Percentiles rank a stretch among this genome's conserved stretches.
Evolutionary conservation across 2,329 filamentous ascomycete genomes (phyloP).

Genomic region (Microsporum audouinii): DNA sequence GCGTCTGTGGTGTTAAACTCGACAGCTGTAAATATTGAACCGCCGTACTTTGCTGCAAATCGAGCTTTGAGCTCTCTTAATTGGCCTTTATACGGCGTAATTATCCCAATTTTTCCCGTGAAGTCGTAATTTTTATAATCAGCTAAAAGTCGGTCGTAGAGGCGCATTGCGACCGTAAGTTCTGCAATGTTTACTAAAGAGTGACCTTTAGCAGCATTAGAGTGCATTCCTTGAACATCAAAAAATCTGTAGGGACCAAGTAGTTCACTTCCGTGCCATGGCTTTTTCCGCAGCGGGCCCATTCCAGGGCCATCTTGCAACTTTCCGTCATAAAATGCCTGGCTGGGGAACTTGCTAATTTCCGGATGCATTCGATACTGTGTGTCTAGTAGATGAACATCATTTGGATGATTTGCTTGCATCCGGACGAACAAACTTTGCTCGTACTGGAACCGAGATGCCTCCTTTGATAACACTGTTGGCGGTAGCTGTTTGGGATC

Average conservation of each 20-base stretch:
- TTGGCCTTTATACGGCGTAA: constrained; percentile 96
- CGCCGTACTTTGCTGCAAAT: constrained; percentile 63
- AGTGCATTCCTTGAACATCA: constrained; percentile 81
- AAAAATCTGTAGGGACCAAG: constrained; percentile 95
- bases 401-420: constrained; percentile 79
- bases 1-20: constrained; percentile 99
- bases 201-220: constrained; percentile 67
- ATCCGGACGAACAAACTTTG: constrained; percentile 97
- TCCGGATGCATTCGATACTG: constrained; percentile 99
- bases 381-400: constrained; percentile 88
- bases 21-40: constrained; percentile 61
- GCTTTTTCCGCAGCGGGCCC: constrained; percentile 59
- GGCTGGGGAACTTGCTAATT: constrained; percentile 82
- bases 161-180: constrained; percentile 69
- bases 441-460: constrained; percentile 85
- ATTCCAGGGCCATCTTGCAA: constrained; percentile 79
- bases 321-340: constrained; percentile 81
- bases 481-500: constrained; percentile 96
- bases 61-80: constrained; percentile 64
- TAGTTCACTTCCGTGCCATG: constrained; percentile 74
- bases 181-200: constrained; percentile 85
- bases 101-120: constrained; percentile 81
- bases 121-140: constrained; percentile 63
- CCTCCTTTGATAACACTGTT: constrained; percentile 88
- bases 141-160: constrained; percentile 66